Evolutionary conservation across 2,329 filamentous ascomycete genomes (phyloP).

Genomic region (Apiospora rasikravindrae): DNA sequence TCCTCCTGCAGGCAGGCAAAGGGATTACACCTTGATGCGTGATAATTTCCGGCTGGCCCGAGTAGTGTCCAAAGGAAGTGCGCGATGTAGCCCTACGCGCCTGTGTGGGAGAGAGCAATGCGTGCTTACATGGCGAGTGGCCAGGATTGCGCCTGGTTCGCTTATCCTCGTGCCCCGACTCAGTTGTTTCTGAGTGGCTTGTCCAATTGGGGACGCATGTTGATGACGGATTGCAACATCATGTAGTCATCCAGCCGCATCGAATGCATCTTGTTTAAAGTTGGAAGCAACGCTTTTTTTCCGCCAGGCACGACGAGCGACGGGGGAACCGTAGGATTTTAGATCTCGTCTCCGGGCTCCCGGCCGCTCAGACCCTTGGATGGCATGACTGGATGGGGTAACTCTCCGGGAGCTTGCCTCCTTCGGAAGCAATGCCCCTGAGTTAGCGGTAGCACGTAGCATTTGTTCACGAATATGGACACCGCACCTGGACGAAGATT

Average conservation of each 20-base stretch:
- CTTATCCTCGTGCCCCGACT: not conserved
- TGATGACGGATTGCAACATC: not conserved
- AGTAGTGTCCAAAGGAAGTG: not conserved
- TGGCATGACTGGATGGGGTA: constrained; percentile 8
- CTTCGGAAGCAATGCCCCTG: not conserved
- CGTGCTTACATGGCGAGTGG: constrained; percentile 3
- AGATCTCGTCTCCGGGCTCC: constrained; percentile 6
- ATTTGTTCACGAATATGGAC: not conserved
- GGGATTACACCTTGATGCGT: not conserved
- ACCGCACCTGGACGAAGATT: not conserved
- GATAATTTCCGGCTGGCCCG: constrained; percentile 3
- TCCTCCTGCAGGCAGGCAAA: not conserved
- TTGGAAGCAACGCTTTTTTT: not conserved
- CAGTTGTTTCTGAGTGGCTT: not conserved
- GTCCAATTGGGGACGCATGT: not conserved
- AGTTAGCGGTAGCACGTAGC: not conserved
- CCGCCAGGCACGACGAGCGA: constrained; percentile 1
- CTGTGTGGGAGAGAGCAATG: not conserved
- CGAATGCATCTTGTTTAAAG: not conserved
- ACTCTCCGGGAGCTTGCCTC: not conserved
- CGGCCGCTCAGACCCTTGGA: constrained; percentile 10
- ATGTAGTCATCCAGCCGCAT: not conserved
- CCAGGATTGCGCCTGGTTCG: not conserved
- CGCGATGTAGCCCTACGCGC: constrained; percentile 8
- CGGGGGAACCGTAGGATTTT: constrained; percentile 10